phyloP scores from a whole-genome alignment of 495 filamentous ascomycete genomes.

The Mycothermus thermophilus region DNA sequence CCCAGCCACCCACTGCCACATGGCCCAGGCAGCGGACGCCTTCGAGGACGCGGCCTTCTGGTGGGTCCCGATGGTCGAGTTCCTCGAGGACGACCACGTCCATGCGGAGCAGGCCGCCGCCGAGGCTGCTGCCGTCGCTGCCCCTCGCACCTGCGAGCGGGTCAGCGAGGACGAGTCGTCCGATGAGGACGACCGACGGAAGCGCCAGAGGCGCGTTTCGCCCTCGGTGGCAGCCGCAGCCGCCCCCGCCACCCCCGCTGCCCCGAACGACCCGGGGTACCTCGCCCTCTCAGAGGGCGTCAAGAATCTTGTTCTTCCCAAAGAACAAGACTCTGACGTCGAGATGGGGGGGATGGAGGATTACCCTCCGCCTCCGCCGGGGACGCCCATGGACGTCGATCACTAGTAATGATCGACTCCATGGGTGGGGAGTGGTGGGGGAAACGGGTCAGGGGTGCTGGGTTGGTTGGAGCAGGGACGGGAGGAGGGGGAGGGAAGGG shows the following conservation, averaged over 20 bases:
- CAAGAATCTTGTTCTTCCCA: neutral
- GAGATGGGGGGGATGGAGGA: neutral
- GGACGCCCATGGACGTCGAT: no score
- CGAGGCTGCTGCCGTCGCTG: no score
- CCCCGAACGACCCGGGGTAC: neutral
- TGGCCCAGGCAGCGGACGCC: constrained; percentile 3
- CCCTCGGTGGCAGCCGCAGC: neutral
- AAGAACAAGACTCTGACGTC: neutral
- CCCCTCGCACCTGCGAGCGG: neutral
- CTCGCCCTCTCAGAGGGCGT: neutral
- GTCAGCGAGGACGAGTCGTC: neutral
- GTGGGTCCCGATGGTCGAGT: neutral
- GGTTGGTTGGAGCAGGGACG: no score
- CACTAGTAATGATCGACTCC: no score
- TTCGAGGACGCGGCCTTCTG: constrained; percentile 2
- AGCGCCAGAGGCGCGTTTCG: neutral
- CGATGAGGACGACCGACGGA: neutral
- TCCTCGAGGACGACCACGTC: constrained; percentile 2
- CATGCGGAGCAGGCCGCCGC: neutral
- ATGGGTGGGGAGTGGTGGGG: no score
- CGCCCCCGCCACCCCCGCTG: neutral
- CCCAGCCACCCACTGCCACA: constrained; percentile 1
- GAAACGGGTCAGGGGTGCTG: no score
- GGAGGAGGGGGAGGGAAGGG: no score
- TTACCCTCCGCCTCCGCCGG: no score